Evolutionary conservation across 208 protist genomes (phyloP).

Genomic region (Trypanosoma vivax): DNA sequence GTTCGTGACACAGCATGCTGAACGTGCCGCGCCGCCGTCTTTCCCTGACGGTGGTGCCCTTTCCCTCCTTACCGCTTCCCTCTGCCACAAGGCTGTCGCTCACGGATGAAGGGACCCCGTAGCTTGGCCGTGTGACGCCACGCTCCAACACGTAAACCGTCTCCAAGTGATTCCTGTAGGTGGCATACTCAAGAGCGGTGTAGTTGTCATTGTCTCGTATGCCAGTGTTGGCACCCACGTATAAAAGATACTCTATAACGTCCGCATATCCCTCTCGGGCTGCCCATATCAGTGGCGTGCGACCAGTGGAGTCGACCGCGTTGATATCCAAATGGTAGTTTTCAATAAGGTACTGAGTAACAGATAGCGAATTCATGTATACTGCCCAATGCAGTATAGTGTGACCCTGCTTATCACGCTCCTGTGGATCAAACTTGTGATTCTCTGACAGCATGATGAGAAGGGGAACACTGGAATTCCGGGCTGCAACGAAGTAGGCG

Average conservation of each 20-base stretch:
- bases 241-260: conserved; percentile 55
- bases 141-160: conserved; percentile 30
- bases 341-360: conserved; percentile 67
- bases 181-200: conserved; percentile 57
- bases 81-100: not conserved
- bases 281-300: conserved; percentile 73
- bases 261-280: conserved; percentile 68
- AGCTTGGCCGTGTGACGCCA: conserved; percentile 5
- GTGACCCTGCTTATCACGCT: conserved; percentile 54
- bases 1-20: conserved; percentile 29
- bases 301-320: conserved; percentile 35
- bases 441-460: conserved; percentile 58
- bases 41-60: conserved; percentile 34
- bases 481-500: conserved; percentile 56
- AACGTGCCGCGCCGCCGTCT: conserved; percentile 44
- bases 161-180: conserved; percentile 55
- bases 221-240: conserved; percentile 29
- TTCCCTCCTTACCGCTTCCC: not conserved
- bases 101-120: not conserved
- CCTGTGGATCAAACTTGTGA: conserved; percentile 25
- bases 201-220: conserved; percentile 38
- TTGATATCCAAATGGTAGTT: conserved; percentile 48
- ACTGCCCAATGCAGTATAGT: conserved; percentile 74
- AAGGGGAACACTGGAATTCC: conserved; percentile 35
- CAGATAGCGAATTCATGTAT: conserved; percentile 49